Conservation (phyloP, 78 protist genomes). For the Paratrimastix pyriformis region DNA sequence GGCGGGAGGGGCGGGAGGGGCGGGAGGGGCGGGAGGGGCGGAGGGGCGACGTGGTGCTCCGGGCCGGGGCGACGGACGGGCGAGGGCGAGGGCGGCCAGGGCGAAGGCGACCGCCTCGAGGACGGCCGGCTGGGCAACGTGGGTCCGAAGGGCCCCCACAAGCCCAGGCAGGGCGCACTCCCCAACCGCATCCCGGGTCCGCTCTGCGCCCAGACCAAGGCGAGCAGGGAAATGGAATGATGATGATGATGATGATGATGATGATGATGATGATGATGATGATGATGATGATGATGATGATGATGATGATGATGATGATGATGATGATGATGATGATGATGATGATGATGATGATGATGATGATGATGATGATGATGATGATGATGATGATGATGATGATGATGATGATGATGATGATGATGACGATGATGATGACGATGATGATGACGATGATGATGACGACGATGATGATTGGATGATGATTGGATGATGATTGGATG, state of each 20-base stretch:
- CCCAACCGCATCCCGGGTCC: too few species aligned
- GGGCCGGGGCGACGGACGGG: too few species aligned
- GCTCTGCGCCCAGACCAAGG: background rate
- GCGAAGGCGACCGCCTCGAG: too few species aligned
- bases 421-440: background rate
- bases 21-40: too few species aligned
- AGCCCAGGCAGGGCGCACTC: too few species aligned
- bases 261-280: background rate
- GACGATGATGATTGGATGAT: background rate
- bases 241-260: background rate
- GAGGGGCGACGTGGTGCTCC: too few species aligned
- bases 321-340: background rate
- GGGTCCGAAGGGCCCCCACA: too few species aligned
- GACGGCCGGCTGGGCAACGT: too few species aligned
- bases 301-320: background rate
- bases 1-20: too few species aligned
- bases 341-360: background rate
- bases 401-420: conserved; percentile 7
- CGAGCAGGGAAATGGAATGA: background rate
- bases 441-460: conserved; percentile 1
- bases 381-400: background rate
- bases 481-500: background rate
- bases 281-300: background rate
- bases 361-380: background rate
- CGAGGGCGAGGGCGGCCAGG: too few species aligned